phyloP scores from a whole-genome alignment of 441 rosid species.

The Gossypium lobatum region DNA sequence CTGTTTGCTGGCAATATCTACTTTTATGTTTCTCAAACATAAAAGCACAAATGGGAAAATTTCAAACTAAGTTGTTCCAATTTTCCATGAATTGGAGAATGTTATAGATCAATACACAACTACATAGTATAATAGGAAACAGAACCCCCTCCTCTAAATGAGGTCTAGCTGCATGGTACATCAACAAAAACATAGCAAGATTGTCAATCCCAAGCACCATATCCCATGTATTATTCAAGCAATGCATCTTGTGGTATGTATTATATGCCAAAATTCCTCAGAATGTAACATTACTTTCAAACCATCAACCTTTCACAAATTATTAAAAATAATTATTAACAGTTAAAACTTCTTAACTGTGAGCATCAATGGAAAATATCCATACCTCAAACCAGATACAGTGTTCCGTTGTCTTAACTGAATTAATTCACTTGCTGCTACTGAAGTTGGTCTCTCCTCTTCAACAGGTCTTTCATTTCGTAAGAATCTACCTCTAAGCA shows the following conservation, averaged over 20 bases:
- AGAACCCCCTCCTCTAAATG: background rate
- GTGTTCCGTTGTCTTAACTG: constrained; percentile 87
- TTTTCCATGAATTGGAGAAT: background rate
- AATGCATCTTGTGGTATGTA: background rate
- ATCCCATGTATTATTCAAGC: background rate
- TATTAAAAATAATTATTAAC: background rate
- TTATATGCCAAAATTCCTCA: background rate
- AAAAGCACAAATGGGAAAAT: background rate
- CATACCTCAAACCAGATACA: constrained; percentile 90
- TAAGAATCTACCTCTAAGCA: constrained; percentile 92
- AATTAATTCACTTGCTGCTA: constrained; percentile 80
- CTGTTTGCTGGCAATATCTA: background rate
- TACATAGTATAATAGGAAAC: background rate
- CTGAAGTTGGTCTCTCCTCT: constrained; percentile 74
- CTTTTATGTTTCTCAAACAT: constrained; percentile 1
- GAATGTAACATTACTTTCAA: background rate
- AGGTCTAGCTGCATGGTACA: background rate
- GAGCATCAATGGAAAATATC: background rate
- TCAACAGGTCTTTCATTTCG: constrained; percentile 79
- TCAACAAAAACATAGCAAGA: background rate
- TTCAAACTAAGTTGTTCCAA: background rate
- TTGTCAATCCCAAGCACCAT: background rate
- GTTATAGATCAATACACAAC: background rate
- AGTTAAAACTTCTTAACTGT: background rate
- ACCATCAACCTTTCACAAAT: background rate